Evolutionary conservation across 2,329 filamentous ascomycete genomes (phyloP).

Genomic region (Trichoderma afroharzianum): DNA sequence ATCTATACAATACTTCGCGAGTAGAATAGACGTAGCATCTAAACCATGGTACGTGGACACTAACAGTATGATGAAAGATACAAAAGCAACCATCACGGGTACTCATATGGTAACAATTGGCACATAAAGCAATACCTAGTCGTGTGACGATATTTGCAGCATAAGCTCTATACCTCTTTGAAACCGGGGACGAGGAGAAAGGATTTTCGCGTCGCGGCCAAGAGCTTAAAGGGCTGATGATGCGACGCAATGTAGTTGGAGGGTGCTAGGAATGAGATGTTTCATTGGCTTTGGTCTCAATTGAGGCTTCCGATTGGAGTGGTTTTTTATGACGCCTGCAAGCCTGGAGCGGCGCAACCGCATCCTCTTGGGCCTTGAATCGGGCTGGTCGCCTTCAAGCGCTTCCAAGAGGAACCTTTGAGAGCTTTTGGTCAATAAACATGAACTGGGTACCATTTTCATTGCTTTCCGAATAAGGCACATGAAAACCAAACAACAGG

Average conservation of each 20-base stretch:
- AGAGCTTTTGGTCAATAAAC: no score
- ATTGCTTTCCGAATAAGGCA: neutral
- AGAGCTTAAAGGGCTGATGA: neutral
- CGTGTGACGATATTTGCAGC: neutral
- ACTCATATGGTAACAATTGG: neutral
- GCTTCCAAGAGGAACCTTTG: neutral
- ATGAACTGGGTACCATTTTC: neutral
- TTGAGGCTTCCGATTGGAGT: neutral
- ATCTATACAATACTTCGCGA: neutral
- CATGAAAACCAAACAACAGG: neutral
- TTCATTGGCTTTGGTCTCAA: neutral
- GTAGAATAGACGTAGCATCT: neutral
- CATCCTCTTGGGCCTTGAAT: neutral
- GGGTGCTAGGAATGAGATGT: neutral
- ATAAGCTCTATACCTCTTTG: neutral
- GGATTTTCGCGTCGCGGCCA: neutral
- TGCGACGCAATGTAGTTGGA: neutral
- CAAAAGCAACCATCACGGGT: neutral
- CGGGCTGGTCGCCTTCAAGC: neutral
- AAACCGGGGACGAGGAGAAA: neutral
- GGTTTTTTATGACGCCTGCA: neutral
- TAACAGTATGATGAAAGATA: neutral
- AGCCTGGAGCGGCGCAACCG: neutral
- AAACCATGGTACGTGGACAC: neutral
- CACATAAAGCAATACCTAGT: neutral